Base-by-base conservation (phyloP, 176 grass and related monocot genomes). In the Cenchrus americanus region DNA sequence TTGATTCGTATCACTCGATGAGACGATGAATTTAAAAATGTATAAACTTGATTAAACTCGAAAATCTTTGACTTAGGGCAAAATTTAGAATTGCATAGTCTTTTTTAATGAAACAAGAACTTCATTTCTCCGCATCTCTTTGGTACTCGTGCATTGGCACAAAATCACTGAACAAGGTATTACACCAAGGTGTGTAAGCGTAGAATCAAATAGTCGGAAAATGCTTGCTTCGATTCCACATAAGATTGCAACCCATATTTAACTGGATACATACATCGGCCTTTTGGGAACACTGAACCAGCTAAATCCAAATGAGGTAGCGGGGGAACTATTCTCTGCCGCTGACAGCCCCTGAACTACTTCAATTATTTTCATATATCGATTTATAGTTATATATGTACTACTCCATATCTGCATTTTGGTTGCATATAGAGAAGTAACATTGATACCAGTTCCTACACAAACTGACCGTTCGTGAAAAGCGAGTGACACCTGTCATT, bases 361-460 rank as follows among this genome's bases (percentile, higher is more conserved):
- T 43, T 69, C 1, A 54, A 18, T 54, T 69, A 66, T 43, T 69
- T 69, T 8, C 43, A 42, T 12, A 5, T 15, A 69, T 43, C 8
- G 6, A 66, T 37, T 17, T 62, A 10, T 6, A 40, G 5, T 17
- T 18, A 3, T 66, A 37, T 18, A 66, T 49, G 9, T 44, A 44
- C 9, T 14, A 17, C 7, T 8, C 6, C 5, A 37, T 65, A 65
- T 14, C 14, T 17, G 30, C 63, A 40, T 5, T 34, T 65, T 15
- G 1, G 49, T 52, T 32, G 27, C 9, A 61, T 61, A 44, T 44
- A 44, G 10, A 19, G 8, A 3, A 67, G 17, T 21, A 5, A 12
- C 40, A 37, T 70, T 70, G 73, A 59, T 34, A 60, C 54, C 50
- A 54, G 26, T 23, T 40, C 53, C 47, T 71, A 71, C 10, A 72